Conservation (phyloP, 208 protist genomes). For the Leishmania arabica region DNA sequence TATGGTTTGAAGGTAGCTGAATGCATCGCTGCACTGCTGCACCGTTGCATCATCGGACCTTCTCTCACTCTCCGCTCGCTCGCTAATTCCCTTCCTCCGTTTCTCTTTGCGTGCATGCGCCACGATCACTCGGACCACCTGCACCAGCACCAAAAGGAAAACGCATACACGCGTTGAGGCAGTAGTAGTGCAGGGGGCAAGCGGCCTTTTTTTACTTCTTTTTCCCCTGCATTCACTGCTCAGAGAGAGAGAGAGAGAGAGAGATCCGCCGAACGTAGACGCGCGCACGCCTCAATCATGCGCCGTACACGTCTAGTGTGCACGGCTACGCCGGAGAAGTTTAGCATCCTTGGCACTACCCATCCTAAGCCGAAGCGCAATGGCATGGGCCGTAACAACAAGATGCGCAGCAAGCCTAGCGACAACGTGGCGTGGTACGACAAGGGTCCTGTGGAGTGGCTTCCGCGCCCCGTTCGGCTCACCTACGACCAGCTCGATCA, state of each 20-base stretch:
- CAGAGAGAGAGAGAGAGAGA: neutral
- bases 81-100: neutral
- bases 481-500: slow-evolving; percentile 82
- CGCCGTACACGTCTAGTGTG: slow-evolving; percentile 34
- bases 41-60: neutral
- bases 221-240: neutral
- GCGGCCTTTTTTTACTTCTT: slow-evolving; percentile 2
- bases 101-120: neutral
- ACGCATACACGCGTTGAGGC: neutral
- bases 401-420: slow-evolving; percentile 89
- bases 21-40: neutral
- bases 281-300: slow-evolving; percentile 25
- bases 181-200: neutral
- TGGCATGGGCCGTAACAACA: slow-evolving; percentile 78
- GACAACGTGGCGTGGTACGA: slow-evolving; percentile 92
- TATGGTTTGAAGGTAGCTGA: neutral
- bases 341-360: slow-evolving; percentile 76
- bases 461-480: slow-evolving; percentile 84
- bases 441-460: slow-evolving; percentile 89
- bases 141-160: neutral
- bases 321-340: slow-evolving; percentile 80
- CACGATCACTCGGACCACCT: neutral
- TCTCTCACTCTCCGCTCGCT: neutral
- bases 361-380: slow-evolving; percentile 61
- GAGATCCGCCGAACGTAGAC: neutral